Conservation (phyloP, 2,329 filamentous ascomycete species). For the Clarireedia paspali region DNA sequence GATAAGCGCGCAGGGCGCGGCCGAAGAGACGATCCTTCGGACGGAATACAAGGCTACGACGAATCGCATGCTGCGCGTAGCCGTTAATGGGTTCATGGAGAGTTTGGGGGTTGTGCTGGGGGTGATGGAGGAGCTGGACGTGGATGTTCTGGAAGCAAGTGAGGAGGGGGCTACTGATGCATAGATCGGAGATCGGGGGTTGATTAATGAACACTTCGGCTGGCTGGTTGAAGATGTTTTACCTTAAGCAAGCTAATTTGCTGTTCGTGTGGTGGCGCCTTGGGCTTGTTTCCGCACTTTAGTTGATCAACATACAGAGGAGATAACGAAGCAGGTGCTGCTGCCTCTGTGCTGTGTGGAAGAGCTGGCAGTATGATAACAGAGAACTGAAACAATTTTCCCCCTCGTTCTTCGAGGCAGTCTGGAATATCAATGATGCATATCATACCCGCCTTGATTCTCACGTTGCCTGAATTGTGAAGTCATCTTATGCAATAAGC, state of each 20-base stretch:
- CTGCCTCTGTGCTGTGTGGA: neutral
- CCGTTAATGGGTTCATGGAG: constrained; percentile 95
- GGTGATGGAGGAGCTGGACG: constrained; percentile 85
- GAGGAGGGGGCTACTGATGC: neutral
- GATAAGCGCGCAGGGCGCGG: constrained; percentile 21
- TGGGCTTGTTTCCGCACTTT: no score
- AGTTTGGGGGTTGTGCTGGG: constrained; percentile 76
- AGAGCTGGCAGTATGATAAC: neutral
- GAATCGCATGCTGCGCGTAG: constrained; percentile 92
- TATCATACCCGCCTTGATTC: no score
- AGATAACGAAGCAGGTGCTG: constrained; percentile 8
- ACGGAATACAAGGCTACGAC: constrained; percentile 71
- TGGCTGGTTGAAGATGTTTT: neutral
- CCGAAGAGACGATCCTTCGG: neutral
- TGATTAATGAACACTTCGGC: neutral
- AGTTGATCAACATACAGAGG: neutral
- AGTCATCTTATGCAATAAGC: no score
- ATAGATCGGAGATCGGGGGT: neutral
- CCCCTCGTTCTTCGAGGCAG: no score
- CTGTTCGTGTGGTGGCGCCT: no score
- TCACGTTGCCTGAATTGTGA: no score
- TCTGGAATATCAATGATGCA: no score
- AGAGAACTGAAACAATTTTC: neutral
- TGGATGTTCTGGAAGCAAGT: constrained; percentile 58
- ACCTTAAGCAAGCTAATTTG: neutral